Conservation (phyloP, 208 protist species). For the Acanthamoeba rhysodes region DNA sequence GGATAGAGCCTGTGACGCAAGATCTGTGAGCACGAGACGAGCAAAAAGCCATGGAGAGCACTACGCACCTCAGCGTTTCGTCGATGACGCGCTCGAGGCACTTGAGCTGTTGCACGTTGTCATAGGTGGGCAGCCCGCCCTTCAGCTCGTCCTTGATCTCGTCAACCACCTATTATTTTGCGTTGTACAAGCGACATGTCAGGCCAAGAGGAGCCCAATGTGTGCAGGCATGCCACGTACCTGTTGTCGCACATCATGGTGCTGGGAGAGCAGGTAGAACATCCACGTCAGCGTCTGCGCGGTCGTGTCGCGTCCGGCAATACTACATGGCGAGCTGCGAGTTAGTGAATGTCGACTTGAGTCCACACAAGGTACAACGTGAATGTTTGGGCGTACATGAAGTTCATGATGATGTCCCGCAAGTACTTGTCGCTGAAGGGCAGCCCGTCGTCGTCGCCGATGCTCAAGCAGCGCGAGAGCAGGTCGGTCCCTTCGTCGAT, state of each 20-base stretch:
- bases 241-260: neutral
- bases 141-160: neutral
- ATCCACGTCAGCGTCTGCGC: constrained; percentile 47
- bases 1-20: constrained; percentile 1
- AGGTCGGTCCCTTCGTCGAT: constrained; percentile 2
- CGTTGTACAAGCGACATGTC: neutral
- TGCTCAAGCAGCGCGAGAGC: neutral
- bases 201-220: too few species aligned
- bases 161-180: neutral
- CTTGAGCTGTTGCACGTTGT: constrained; percentile 50
- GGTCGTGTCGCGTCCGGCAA: constrained; percentile 28
- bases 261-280: constrained; percentile 30
- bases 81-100: constrained; percentile 28
- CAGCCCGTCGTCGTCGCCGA: neutral
- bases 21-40: too few species aligned
- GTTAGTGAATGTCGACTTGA: neutral
- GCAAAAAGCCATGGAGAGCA: too few species aligned
- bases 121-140: constrained; percentile 7
- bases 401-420: constrained; percentile 59
- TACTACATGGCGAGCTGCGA: neutral
- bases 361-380: neutral
- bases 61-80: neutral
- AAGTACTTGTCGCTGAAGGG: constrained; percentile 50
- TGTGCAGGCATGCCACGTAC: neutral
- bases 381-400: neutral